Evolutionary conservation across 2,329 filamentous ascomycete species (phyloP).

Genomic region (Talaromyces verruculosus): DNA sequence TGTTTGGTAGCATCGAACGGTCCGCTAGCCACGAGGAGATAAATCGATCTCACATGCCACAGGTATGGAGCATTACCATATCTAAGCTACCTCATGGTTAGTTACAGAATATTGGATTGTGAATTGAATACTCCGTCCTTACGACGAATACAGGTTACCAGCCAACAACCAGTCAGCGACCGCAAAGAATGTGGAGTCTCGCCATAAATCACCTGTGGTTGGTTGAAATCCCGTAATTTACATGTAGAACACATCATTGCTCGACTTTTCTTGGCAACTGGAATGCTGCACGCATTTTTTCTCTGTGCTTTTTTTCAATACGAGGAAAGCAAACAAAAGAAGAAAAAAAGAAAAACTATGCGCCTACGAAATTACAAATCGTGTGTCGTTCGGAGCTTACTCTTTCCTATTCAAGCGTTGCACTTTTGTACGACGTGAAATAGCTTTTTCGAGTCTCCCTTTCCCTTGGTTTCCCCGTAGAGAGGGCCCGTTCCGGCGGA

Average conservation of each 20-base stretch:
- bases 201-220: background rate
- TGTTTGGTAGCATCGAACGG: background rate
- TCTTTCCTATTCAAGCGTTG: background rate
- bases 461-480: background rate
- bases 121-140: background rate
- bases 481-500: slow-evolving; percentile 2
- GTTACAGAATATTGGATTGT: background rate
- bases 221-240: background rate
- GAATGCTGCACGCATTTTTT: slow-evolving; percentile 10
- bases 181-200: slow-evolving; percentile 7
- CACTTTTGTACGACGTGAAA: background rate
- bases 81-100: background rate
- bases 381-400: background rate
- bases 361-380: background rate
- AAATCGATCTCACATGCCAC: background rate
- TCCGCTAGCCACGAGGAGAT: background rate
- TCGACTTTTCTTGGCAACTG: slow-evolving; percentile 5
- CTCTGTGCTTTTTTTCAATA: background rate
- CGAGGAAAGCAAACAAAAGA: background rate
- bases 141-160: background rate
- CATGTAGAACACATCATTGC: background rate
- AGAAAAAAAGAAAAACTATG: background rate
- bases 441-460: background rate
- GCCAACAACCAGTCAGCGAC: background rate
- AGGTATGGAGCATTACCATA: background rate